Evolutionary conservation across 1,284 basidiomycete genomes (phyloP).

Genomic region (Tilletia indica): DNA sequence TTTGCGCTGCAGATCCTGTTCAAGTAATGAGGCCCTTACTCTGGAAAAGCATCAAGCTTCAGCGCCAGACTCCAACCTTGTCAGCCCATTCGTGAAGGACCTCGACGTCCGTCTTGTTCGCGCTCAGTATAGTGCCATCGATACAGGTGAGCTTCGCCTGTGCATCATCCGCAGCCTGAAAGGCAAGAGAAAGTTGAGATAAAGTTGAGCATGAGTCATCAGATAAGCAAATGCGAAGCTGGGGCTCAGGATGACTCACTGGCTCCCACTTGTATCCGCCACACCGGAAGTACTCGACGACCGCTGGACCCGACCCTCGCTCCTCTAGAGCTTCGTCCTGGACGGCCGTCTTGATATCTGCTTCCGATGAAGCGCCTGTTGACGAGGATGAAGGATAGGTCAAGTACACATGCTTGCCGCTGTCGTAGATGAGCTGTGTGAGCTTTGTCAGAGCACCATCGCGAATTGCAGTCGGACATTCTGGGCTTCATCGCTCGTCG

Average conservation of each 20-base stretch:
- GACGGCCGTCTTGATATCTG: background rate
- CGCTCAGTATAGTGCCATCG: slow-evolving; percentile 23
- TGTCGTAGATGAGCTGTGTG: slow-evolving; percentile 43
- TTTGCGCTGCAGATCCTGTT: too few species aligned
- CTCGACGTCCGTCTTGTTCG: background rate
- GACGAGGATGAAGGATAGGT: slow-evolving; percentile 23
- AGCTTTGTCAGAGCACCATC: slow-evolving; percentile 23
- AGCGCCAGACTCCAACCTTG: slow-evolving; percentile 13
- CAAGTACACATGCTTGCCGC: slow-evolving; percentile 39
- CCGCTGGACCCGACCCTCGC: slow-evolving; percentile 61
- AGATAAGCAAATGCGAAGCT: too few species aligned
- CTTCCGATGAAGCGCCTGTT: background rate
- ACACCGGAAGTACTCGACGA: slow-evolving; percentile 79
- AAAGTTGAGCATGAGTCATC: too few species aligned
- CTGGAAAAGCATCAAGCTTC: background rate
- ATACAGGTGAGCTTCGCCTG: slow-evolving; percentile 22
- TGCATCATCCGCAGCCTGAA: slow-evolving; percentile 13
- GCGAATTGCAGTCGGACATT: slow-evolving; percentile 28
- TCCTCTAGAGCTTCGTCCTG: slow-evolving; percentile 45
- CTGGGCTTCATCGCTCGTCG: background rate
- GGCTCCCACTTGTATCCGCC: slow-evolving; percentile 81
- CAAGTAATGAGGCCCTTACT: too few species aligned
- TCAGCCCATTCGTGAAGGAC: slow-evolving; percentile 15
- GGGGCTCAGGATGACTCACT: slow-evolving; percentile 59
- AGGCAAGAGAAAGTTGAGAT: background rate